Evolutionary conservation across 169 alveolate genomes (phyloP).

Genomic region (Pseudocohnilembus persalinus): DNA sequence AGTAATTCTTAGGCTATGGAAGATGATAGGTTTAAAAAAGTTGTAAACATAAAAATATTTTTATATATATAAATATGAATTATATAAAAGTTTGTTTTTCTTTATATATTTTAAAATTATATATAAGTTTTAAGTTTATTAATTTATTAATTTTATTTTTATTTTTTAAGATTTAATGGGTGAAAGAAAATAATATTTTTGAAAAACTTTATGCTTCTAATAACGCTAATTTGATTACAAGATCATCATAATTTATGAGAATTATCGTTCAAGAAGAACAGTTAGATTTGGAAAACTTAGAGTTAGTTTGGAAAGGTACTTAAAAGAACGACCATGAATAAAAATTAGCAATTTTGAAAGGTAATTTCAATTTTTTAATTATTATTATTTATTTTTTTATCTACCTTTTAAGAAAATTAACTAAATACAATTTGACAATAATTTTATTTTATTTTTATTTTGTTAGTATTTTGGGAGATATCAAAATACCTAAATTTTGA

Average conservation of each 20-base stretch:
- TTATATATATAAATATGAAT: too few relatives aligned
- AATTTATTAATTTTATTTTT: slow-evolving; percentile 14
- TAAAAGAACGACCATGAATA: slow-evolving; percentile 72
- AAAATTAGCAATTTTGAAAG: slow-evolving; percentile 72
- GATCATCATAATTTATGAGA: slow-evolving; percentile 71
- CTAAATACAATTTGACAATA: too few relatives aligned
- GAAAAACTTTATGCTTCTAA: slow-evolving; percentile 68
- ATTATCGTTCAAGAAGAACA: slow-evolving; percentile 62
- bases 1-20: slow-evolving; percentile 29
- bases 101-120: too few relatives aligned
- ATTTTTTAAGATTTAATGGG: slow-evolving; percentile 59
- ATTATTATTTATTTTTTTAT: too few relatives aligned
- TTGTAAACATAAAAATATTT: too few relatives aligned
- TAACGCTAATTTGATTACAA: slow-evolving; percentile 75
- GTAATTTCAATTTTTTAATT: too few relatives aligned
- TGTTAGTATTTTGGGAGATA: slow-evolving; percentile 42
- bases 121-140: neutral
- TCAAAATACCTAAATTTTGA: slow-evolving; percentile 59
- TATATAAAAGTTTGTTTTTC: too few relatives aligned
- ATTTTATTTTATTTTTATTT: too few relatives aligned
- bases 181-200: slow-evolving; percentile 70
- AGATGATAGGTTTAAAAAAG: too few relatives aligned
- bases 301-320: slow-evolving; percentile 74
- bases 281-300: slow-evolving; percentile 58
- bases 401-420: too few relatives aligned